These are phyloP conservation scores for Chlorella sp. DNA, from an alignment of 139 green algal species.

Conservation along the genomic window DNA sequence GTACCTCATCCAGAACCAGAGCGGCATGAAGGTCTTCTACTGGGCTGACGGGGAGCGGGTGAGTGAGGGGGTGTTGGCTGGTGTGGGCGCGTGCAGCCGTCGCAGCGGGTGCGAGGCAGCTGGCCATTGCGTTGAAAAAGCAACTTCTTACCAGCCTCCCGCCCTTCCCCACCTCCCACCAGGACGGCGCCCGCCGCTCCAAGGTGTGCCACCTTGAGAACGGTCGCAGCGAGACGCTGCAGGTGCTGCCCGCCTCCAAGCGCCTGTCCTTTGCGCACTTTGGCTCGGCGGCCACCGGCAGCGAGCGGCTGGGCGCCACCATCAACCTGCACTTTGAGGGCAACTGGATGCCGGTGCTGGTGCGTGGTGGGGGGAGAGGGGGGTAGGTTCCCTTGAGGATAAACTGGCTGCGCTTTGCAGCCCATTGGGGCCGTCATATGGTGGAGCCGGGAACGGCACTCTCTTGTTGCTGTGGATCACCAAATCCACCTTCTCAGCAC, in stretches of 20 bases:
- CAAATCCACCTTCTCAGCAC: not conserved
- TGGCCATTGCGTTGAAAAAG: too few species aligned
- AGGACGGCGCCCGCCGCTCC: constrained; percentile 20
- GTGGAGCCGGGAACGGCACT: too few species aligned
- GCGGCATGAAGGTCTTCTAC: constrained; percentile 77
- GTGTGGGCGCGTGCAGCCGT: too few species aligned
- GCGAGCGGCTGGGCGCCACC: constrained; percentile 57
- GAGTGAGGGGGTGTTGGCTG: too few species aligned
- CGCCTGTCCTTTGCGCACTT: constrained; percentile 42
- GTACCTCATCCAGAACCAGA: constrained; percentile 88
- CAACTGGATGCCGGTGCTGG: constrained; percentile 83
- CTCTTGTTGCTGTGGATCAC: too few species aligned
- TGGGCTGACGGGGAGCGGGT: constrained; percentile 55
- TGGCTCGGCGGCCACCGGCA: constrained; percentile 45
- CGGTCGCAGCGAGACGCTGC: constrained; percentile 62
- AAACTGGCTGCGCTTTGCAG: too few species aligned
- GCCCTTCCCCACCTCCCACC: not conserved
- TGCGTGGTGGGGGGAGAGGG: not conserved
- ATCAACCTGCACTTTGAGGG: constrained; percentile 88
- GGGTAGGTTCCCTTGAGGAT: too few species aligned
- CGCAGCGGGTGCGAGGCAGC: too few species aligned
- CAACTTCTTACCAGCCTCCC: not conserved
- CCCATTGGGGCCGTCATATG: too few species aligned
- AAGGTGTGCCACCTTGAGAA: constrained; percentile 45
- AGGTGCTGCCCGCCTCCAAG: constrained; percentile 47